A percentile compares a stretch with the other conserved stretches of the same genome.
phyloP scores from a whole-genome alignment of 495 filamentous ascomycete species.

The Neurospora sp. region DNA sequence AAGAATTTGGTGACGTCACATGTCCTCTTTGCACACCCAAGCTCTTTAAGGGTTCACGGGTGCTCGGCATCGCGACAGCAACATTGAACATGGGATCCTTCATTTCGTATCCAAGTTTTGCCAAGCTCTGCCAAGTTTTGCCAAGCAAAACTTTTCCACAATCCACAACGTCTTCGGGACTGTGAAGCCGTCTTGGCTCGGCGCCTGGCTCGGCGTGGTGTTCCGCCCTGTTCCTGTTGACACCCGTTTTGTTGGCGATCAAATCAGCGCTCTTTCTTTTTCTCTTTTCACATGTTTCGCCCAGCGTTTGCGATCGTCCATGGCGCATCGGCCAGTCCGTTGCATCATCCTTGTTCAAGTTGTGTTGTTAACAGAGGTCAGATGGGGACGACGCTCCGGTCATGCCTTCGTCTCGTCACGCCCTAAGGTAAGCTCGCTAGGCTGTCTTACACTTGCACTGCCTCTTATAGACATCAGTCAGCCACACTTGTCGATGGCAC shows the following conservation, averaged over 20 bases:
- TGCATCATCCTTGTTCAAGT: neutral
- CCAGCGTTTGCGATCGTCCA: neutral
- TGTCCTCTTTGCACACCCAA: neutral
- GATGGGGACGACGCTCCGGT: neutral
- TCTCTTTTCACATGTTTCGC: neutral
- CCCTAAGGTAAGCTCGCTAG: neutral
- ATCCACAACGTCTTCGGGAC: neutral
- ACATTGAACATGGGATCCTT: neutral
- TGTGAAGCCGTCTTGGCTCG: neutral
- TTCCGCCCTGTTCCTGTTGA: neutral
- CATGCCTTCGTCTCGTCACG: neutral
- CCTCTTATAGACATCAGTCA: neutral
- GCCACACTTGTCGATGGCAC: neutral
- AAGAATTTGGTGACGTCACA: neutral
- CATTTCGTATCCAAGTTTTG: neutral
- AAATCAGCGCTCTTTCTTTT: neutral
- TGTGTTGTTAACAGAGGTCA: neutral
- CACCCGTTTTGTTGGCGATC: neutral
- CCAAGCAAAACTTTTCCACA: neutral
- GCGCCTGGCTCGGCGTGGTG: neutral
- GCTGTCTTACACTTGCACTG: neutral
- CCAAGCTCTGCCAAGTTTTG: neutral
- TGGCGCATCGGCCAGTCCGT: neutral
- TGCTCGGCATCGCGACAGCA: neutral
- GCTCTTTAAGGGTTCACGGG: neutral